Conservation (phyloP, 306 rosid genomes). For the Hippophae rhamnoides region DNA sequence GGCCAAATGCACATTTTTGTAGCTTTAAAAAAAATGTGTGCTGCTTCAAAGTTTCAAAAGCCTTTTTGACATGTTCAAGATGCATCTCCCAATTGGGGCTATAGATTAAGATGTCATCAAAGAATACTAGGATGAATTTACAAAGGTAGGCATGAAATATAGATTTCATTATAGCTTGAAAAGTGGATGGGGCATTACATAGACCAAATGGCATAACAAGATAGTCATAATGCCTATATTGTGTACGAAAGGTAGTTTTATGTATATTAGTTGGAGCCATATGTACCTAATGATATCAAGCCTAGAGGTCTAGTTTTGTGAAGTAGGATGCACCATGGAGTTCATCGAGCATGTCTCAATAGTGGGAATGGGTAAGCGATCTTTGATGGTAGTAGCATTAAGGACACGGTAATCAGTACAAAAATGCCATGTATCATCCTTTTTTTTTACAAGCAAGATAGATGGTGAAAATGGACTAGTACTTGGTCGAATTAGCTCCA, state of each 20-base stretch:
- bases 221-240: not conserved
- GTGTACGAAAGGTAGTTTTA: too few species aligned
- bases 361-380: not conserved
- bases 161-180: not conserved
- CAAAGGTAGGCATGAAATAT: not conserved
- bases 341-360: conserved; percentile 2
- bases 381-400: not conserved
- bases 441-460: not conserved
- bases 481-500: not conserved
- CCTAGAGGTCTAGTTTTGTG: not conserved
- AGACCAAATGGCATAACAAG: not conserved
- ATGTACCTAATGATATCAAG: not conserved
- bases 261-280: too few species aligned
- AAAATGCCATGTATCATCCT: not conserved
- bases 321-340: not conserved
- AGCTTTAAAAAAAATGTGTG: too few species aligned
- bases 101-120: not conserved
- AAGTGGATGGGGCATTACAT: not conserved
- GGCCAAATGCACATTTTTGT: not conserved
- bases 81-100: not conserved
- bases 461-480: not conserved
- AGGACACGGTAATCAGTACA: not conserved
- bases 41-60: not conserved
- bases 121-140: not conserved
- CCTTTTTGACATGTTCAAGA: not conserved